phyloP scores from a whole-genome alignment of 768 basidiomycete species.

The Lentinula lateritia region DNA sequence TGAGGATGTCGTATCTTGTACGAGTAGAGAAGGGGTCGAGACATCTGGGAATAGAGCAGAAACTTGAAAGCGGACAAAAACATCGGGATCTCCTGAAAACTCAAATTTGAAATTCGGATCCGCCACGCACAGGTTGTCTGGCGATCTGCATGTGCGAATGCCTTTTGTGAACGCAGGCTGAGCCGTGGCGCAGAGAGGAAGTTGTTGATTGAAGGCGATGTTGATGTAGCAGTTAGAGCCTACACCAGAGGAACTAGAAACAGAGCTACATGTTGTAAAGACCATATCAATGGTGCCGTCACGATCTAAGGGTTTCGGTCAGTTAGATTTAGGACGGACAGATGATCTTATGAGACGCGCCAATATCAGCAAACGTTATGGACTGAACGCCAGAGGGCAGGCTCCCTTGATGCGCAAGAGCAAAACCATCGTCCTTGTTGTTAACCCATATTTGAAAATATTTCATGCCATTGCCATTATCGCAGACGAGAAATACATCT shows the following conservation, averaged over 20 bases:
- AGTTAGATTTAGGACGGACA: neutral
- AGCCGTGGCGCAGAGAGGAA: conserved; percentile 68
- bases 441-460: conserved; percentile 93
- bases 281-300: conserved; percentile 97
- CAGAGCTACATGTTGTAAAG: conserved; percentile 74
- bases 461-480: conserved; percentile 49
- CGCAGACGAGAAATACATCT: conserved; percentile 91
- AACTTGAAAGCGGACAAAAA: conserved; percentile 64
- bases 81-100: conserved; percentile 49
- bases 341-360: conserved; percentile 32
- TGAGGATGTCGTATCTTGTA: conserved; percentile 58
- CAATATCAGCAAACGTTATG: conserved; percentile 87
- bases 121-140: conserved; percentile 73
- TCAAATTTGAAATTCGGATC: conserved; percentile 82
- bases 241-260: conserved; percentile 63
- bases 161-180: conserved; percentile 45
- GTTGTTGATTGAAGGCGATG: conserved; percentile 90
- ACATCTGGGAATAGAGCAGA: conserved; percentile 48
- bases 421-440: conserved; percentile 70
- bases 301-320: conserved; percentile 48
- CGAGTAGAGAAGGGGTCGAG: conserved; percentile 50
- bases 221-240: conserved; percentile 80
- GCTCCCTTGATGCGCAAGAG: conserved; percentile 55
- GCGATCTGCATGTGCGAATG: conserved; percentile 60
- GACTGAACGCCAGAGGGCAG: conserved; percentile 75